Conservation (phyloP, 768 basidiomycete genomes). For the Paxillus involutus region DNA sequence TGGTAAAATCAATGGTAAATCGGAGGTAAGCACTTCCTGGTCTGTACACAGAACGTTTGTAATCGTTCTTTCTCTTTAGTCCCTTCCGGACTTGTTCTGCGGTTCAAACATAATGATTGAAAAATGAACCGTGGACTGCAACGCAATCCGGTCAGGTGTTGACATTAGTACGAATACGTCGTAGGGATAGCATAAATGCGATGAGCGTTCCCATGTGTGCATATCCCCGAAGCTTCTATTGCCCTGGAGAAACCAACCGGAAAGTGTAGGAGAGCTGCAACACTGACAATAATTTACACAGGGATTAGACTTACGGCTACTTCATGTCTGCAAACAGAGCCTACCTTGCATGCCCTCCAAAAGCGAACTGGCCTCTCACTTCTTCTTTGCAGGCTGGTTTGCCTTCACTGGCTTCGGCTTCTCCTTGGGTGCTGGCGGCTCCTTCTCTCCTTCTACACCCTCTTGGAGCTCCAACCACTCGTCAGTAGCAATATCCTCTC, state of each 20-base stretch:
- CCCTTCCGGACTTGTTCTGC: background rate
- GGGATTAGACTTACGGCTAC: background rate
- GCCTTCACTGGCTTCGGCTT: constrained; percentile 9
- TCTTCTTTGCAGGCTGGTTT: constrained; percentile 14
- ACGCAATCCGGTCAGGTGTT: too few species aligned
- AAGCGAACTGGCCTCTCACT: constrained; percentile 3
- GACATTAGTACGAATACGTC: background rate
- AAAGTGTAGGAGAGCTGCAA: background rate
- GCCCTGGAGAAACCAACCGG: background rate
- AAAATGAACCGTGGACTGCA: too few species aligned
- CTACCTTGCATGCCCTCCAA: background rate
- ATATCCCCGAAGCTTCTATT: background rate
- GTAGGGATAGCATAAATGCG: background rate
- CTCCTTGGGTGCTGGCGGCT: constrained; percentile 27
- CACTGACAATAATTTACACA: background rate
- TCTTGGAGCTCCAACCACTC: constrained; percentile 29
- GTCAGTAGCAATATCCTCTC: constrained; percentile 41
- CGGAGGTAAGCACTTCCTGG: too few species aligned
- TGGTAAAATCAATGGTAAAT: too few species aligned
- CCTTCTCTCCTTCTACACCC: constrained; percentile 24
- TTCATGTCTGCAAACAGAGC: background rate
- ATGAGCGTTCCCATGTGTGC: background rate
- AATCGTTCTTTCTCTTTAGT: too few species aligned
- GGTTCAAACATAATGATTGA: background rate
- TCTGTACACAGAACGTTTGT: too few species aligned